phyloP scores from a whole-genome alignment of 176 grass and related monocot genomes.

The Hordeum vulgare region DNA sequence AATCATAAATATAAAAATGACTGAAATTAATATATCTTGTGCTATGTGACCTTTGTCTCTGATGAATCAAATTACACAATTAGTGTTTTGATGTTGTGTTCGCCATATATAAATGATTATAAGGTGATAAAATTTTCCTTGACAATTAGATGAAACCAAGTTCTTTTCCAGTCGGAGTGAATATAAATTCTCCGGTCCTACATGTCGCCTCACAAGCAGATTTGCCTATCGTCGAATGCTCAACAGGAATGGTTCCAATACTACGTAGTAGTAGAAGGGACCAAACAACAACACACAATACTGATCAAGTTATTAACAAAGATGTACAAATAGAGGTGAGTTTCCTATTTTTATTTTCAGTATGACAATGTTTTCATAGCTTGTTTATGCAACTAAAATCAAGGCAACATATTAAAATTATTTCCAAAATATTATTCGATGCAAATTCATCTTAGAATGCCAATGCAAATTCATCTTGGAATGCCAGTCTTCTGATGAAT shows the following conservation, averaged over 20 bases:
- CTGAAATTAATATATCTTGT: background rate
- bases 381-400: no score
- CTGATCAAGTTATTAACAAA: background rate
- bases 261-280: background rate
- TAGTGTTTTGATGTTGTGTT: background rate
- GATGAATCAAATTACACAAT: background rate
- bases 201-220: background rate
- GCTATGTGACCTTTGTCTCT: background rate
- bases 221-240: background rate
- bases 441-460: background rate
- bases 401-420: background rate
- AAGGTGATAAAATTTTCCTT: background rate
- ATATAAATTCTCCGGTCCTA: background rate
- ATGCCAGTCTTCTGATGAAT: background rate
- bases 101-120: background rate
- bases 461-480: no score
- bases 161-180: background rate
- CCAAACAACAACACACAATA: background rate
- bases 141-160: background rate
- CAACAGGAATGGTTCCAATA: constrained; percentile 5
- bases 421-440: background rate
- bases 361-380: background rate
- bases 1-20: background rate
- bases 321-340: background rate
- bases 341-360: background rate